Evolutionary conservation across 2,329 filamentous ascomycete species (phyloP).

Genomic region (Pseudovirgaria hyperparasitica): DNA sequence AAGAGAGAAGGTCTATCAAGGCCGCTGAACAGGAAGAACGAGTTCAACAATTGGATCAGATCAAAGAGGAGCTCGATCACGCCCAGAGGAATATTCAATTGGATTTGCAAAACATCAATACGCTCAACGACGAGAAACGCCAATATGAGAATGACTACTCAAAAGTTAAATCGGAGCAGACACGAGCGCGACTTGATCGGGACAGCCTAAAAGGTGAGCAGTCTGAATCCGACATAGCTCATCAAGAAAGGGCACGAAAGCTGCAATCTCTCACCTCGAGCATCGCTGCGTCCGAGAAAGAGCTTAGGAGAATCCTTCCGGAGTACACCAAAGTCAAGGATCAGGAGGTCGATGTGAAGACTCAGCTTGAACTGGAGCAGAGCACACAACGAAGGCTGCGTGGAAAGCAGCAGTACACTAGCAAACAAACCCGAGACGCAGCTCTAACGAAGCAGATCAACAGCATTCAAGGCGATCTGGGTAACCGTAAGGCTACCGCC

Average conservation of each 20-base stretch:
- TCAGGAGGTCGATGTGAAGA: slow-evolving; percentile 57
- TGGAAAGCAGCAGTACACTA: slow-evolving; percentile 86
- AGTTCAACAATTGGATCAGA: slow-evolving; percentile 60
- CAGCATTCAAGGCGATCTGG: slow-evolving; percentile 63
- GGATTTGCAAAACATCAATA: slow-evolving; percentile 69
- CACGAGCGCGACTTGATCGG: no score
- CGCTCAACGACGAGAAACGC: slow-evolving; percentile 70
- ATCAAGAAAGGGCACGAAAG: slow-evolving; percentile 59
- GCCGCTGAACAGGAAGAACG: slow-evolving; percentile 76
- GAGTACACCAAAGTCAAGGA: slow-evolving; percentile 61
- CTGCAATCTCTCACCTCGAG: no score
- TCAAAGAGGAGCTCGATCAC: slow-evolving; percentile 64
- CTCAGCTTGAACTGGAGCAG: slow-evolving; percentile 64
- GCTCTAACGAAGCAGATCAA: slow-evolving; percentile 72
- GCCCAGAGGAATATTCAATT: slow-evolving; percentile 71
- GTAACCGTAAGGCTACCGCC: slow-evolving; percentile 70
- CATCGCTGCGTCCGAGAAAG: slow-evolving; percentile 63
- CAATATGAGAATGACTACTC: slow-evolving; percentile 88
- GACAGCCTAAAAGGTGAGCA: slow-evolving; percentile 74
- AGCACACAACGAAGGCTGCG: slow-evolving; percentile 66
- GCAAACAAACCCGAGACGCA: slow-evolving; percentile 75
- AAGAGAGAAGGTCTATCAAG: slow-evolving; percentile 67
- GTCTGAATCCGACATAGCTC: slow-evolving; percentile 61
- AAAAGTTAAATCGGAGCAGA: no score
- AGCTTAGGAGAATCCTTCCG: slow-evolving; percentile 64